phyloP scores from a whole-genome alignment of 257 asterid genomes.

The Solanum sparsipilum region DNA sequence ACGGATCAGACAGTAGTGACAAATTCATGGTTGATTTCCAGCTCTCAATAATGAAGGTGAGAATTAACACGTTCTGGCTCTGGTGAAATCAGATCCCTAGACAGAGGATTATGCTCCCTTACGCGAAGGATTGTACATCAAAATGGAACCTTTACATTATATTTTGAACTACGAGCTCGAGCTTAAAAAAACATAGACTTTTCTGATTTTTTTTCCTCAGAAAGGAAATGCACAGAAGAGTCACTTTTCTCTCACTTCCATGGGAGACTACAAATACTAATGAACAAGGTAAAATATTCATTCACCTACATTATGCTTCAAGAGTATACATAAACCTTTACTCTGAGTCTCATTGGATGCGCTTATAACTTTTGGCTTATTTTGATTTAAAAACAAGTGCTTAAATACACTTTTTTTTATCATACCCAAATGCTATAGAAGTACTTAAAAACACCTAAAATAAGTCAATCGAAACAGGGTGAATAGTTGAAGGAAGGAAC shows the following conservation, averaged over 20 bases:
- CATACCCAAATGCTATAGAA: not conserved
- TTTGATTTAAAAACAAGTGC: not conserved
- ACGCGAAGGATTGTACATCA: not conserved
- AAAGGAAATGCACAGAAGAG: not conserved
- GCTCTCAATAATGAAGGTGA: not conserved
- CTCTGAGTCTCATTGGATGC: not conserved
- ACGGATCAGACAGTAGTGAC: not conserved
- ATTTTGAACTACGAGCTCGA: not conserved
- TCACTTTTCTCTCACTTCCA: not conserved
- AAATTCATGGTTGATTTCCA: not conserved
- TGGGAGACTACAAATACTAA: not conserved
- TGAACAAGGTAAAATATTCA: not conserved
- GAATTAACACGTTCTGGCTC: not conserved
- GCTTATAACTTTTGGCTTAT: not conserved
- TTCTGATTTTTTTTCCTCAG: not conserved
- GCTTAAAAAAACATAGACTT: not conserved
- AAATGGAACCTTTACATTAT: not conserved
- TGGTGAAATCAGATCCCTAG: not conserved
- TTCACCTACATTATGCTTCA: not conserved
- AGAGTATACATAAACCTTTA: not conserved
- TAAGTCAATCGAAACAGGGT: not conserved
- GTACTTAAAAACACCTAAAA: not conserved
- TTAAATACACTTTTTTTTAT: not conserved
- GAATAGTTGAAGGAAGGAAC: conserved; percentile 1
- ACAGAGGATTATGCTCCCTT: not conserved